phyloP scores from a whole-genome alignment of 1,284 basidiomycete species.

The Puccinia polysora region DNA sequence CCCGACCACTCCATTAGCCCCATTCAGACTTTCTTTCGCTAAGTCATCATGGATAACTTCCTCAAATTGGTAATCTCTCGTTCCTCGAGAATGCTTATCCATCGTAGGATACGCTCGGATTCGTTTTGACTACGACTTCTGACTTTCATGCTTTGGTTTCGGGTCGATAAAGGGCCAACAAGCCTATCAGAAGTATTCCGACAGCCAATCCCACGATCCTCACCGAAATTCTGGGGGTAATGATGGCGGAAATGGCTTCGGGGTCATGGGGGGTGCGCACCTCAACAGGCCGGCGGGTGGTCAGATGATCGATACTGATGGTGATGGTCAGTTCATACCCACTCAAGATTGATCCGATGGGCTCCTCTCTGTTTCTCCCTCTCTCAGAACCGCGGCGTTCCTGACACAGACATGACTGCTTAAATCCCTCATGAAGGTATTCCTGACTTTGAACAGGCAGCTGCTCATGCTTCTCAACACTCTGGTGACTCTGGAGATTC shows the following conservation, averaged over 20 bases:
- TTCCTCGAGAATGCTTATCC: too few relatives aligned
- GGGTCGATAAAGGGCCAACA: slow-evolving; percentile 11
- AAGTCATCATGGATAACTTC: slow-evolving; percentile 1
- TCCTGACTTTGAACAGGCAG: slow-evolving; percentile 39
- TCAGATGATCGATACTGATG: slow-evolving; percentile 38
- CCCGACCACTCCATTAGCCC: background rate
- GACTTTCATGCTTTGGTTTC: background rate
- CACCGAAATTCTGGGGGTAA: background rate
- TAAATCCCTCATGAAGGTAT: slow-evolving; percentile 25
- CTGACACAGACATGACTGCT: too few relatives aligned
- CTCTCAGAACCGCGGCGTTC: too few relatives aligned
- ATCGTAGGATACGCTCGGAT: too few relatives aligned
- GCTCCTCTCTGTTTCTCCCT: background rate
- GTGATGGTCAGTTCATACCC: slow-evolving; percentile 29
- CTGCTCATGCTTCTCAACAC: slow-evolving; percentile 21
- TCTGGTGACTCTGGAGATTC: slow-evolving; percentile 30
- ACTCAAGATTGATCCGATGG: background rate
- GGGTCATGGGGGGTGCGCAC: slow-evolving; percentile 37
- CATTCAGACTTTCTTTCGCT: background rate
- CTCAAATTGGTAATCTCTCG: background rate
- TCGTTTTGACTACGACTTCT: too few relatives aligned
- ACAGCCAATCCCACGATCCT: background rate
- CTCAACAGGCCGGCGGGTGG: slow-evolving; percentile 22
- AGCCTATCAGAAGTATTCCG: slow-evolving; percentile 26
- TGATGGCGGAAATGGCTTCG: slow-evolving; percentile 3